Conservation (phyloP, 768 basidiomycete species). For the Boletus rufocinnamomeus region DNA sequence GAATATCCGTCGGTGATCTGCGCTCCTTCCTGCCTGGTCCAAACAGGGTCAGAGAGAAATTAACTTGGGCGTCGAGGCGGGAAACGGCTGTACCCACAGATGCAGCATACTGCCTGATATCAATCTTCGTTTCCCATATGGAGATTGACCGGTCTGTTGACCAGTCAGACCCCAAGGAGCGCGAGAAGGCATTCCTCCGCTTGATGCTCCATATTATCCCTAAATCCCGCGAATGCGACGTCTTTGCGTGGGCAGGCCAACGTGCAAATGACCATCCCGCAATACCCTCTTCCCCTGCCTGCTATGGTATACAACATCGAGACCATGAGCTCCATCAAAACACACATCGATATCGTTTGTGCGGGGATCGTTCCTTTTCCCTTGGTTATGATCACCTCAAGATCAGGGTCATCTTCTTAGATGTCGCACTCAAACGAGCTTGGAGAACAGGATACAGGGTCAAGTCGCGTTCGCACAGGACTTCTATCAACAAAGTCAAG, state of each 20-base stretch:
- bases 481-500: neutral
- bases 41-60: slow-evolving; percentile 11
- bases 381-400: slow-evolving; percentile 7
- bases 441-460: neutral
- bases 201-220: slow-evolving; percentile 9
- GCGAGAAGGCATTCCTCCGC: slow-evolving; percentile 7
- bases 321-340: neutral
- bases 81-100: neutral
- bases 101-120: slow-evolving; percentile 1
- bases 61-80: slow-evolving; percentile 5
- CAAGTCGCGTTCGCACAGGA: neutral
- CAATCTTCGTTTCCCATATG: slow-evolving; percentile 8
- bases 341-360: slow-evolving; percentile 1
- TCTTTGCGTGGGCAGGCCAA: slow-evolving; percentile 8
- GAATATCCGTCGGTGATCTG: slow-evolving; percentile 4
- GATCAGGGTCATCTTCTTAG: slow-evolving; percentile 5
- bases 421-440: neutral
- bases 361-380: slow-evolving; percentile 5
- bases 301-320: slow-evolving; percentile 1
- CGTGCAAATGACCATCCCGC: slow-evolving; percentile 4
- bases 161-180: neutral
- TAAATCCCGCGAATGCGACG: slow-evolving; percentile 1
- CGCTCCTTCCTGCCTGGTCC: neutral
- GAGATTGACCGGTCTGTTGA: neutral
- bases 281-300: slow-evolving; percentile 8